phyloP scores from a whole-genome alignment of 306 rosid species.

The Fragaria iinumae region DNA sequence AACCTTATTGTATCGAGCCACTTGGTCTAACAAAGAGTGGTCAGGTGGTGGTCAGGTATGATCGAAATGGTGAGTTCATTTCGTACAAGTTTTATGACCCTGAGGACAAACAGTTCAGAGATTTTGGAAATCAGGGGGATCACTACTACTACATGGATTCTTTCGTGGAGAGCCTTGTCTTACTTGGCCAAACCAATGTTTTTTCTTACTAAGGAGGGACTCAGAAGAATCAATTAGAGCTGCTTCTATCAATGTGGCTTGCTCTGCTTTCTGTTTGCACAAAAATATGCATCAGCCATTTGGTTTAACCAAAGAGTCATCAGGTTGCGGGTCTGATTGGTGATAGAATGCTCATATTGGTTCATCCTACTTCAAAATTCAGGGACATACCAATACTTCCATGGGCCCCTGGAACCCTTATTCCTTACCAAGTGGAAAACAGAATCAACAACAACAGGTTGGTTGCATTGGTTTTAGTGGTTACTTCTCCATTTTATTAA shows the following conservation, averaged over 20 bases:
- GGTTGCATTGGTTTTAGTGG: too few species aligned
- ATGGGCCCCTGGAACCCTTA: too few species aligned
- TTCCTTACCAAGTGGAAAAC: too few species aligned
- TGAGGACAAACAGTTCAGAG: neutral
- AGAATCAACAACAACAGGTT: too few species aligned
- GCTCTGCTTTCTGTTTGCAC: neutral
- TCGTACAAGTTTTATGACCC: neutral
- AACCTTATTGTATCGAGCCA: neutral
- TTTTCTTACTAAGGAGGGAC: neutral
- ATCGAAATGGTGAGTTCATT: neutral
- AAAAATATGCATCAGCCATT: too few species aligned
- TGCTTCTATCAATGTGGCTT: neutral
- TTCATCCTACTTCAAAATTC: too few species aligned
- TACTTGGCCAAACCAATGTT: neutral
- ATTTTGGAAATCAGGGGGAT: neutral
- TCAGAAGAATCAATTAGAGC: neutral
- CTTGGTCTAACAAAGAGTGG: neutral
- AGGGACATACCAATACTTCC: too few species aligned
- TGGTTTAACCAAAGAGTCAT: too few species aligned
- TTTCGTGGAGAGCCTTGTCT: neutral
- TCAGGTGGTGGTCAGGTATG: neutral
- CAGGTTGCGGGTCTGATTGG: too few species aligned
- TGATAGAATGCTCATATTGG: too few species aligned
- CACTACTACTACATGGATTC: neutral
- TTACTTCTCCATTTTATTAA: too few species aligned